Evolutionary conservation across 768 basidiomycete species (phyloP).

Genomic region (Lactarius quietus): DNA sequence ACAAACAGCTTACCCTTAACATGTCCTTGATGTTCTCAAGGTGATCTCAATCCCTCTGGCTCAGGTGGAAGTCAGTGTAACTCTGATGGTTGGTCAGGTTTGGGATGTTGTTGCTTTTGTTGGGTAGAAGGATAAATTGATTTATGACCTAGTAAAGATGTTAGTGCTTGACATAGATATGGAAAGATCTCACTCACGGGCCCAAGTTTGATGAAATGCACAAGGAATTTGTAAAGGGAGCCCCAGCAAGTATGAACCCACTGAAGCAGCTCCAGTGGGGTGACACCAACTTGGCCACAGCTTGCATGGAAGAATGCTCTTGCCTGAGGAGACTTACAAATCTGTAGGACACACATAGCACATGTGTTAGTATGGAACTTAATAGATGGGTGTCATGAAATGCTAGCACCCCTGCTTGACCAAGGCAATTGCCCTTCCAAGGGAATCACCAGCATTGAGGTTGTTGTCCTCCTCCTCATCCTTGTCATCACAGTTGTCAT

Average conservation of each 20-base stretch:
- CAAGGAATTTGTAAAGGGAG: not conserved
- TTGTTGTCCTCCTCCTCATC: too few relatives aligned
- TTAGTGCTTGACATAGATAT: not conserved
- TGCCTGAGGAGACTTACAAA: not conserved
- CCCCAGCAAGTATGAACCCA: not conserved
- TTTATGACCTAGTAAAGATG: not conserved
- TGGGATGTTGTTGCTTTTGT: not conserved
- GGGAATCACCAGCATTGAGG: too few relatives aligned
- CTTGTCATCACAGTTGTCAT: too few relatives aligned
- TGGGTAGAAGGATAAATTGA: not conserved
- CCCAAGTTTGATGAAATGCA: not conserved
- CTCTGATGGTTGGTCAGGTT: too few relatives aligned
- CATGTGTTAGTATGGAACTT: not conserved
- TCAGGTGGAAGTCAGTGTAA: too few relatives aligned
- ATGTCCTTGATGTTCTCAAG: too few relatives aligned
- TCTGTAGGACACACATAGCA: too few relatives aligned
- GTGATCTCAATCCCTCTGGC: too few relatives aligned
- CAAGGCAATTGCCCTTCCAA: too few relatives aligned
- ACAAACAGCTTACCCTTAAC: too few relatives aligned
- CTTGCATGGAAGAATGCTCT: not conserved
- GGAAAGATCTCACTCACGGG: not conserved
- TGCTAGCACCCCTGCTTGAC: too few relatives aligned
- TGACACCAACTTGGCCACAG: not conserved
- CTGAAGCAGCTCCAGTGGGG: not conserved
- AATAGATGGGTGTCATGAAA: too few relatives aligned